Base-by-base conservation (phyloP, 768 basidiomycete species). In the Strobilomyces echinocephalus region DNA sequence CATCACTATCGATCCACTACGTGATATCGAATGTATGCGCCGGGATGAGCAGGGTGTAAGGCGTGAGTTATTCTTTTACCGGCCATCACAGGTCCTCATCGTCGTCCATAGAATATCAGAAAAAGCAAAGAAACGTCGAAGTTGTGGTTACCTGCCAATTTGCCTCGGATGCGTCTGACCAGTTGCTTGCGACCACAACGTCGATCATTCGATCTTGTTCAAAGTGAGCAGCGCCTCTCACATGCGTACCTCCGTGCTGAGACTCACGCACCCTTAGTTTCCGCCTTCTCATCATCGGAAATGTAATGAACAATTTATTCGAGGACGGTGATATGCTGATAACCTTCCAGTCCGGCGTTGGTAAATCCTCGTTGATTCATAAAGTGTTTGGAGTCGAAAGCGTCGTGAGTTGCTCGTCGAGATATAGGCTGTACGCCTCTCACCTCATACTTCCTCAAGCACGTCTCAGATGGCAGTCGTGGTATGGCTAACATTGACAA, bases 271-370 rank as follows among this genome's bases (percentile, higher is more conserved):
- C 9, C 4, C 21, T 8, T 31, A 61, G 59, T 38, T 61, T 60
- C 45, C 51, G 60, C 11, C 39, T 58, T 26, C 5, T 60, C 26
- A 39, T 60, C 1, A 61, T 60, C 18, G 60, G 60, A 1, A 62
- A 60, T 50, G 60, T 60, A 38, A 51, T 8, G 2, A 2, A 20
- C 16, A 5, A 1, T 31, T n/a, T 33, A 28, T 9, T 46, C 8
- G 2, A 8, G 5, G 26, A 42, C 30, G 16, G 15, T 30, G 4
- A 42, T 38, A 15, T 31, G 28, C 52, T 49, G 8, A 58, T 15
- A n/a, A 4, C 3, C 12, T 18, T 31, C 8, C n/a, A 44, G 43
- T 44, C 43, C 2, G 43, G 43, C 11, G 43, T 44, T n/a, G 43
- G 43, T 24, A 31, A 44, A 31, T 16, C 28, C n/a, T 30, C 28